phyloP scores from a whole-genome alignment of 805 yeast genomes.

The Candida orba region DNA sequence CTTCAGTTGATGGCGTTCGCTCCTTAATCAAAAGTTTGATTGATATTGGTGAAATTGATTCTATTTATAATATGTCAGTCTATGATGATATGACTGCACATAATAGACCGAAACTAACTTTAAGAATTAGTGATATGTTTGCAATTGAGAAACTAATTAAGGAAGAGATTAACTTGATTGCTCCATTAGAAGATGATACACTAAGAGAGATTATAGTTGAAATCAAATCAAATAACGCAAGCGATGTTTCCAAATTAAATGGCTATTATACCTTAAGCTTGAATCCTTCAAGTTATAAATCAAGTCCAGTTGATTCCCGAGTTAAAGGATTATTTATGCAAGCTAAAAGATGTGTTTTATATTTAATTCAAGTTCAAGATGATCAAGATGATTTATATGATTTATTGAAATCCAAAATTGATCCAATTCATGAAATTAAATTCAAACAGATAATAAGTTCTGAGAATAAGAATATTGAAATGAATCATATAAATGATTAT shows the following conservation, averaged over 20 bases:
- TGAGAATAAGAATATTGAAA: slow-evolving; percentile 30
- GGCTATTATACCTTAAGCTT: slow-evolving; percentile 50
- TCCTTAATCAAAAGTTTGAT: slow-evolving; percentile 41
- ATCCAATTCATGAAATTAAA: slow-evolving; percentile 58
- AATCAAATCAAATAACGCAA: slow-evolving; percentile 36
- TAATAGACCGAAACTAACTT: slow-evolving; percentile 39
- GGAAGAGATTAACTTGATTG: slow-evolving; percentile 34
- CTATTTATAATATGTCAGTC: slow-evolving; percentile 51
- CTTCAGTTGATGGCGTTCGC: slow-evolving; percentile 41
- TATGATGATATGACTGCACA: slow-evolving; percentile 63
- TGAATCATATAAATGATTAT: slow-evolving; percentile 34
- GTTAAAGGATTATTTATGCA: slow-evolving; percentile 57
- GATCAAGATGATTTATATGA: slow-evolving; percentile 61
- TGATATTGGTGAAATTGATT: slow-evolving; percentile 49
- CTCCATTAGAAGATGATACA: slow-evolving; percentile 48
- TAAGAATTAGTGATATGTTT: slow-evolving; percentile 40
- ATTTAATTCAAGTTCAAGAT: slow-evolving; percentile 75
- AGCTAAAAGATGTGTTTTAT: slow-evolving; percentile 75
- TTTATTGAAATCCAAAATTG: slow-evolving; percentile 58
- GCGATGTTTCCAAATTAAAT: slow-evolving; percentile 42
- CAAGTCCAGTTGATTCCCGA: slow-evolving; percentile 46
- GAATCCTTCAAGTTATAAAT: slow-evolving; percentile 45
- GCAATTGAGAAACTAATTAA: slow-evolving; percentile 38
- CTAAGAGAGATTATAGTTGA: slow-evolving; percentile 37
- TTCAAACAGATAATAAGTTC: slow-evolving; percentile 48